phyloP scores from a whole-genome alignment of 2,329 filamentous ascomycete genomes.

The Hymenoscyphus fructigenus region DNA sequence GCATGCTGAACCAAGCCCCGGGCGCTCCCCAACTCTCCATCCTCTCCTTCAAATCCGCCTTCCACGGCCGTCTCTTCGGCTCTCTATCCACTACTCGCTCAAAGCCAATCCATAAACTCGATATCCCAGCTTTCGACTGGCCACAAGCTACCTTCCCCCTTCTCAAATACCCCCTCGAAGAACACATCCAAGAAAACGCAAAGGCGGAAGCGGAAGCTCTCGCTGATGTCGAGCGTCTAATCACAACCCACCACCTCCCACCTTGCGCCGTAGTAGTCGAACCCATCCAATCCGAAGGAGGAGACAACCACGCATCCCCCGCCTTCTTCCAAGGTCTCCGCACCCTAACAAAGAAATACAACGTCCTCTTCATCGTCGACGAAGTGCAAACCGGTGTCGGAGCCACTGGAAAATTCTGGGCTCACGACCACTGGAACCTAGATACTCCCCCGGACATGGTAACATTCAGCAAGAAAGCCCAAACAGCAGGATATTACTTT shows the following conservation, averaged over 20 bases:
- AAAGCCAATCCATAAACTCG: conserved; percentile 83
- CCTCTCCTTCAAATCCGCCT: conserved; percentile 73
- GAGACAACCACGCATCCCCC: conserved; percentile 79
- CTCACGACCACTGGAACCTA: conserved; percentile 80
- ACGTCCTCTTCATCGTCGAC: conserved; percentile 75
- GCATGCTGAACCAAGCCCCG: conserved; percentile 71
- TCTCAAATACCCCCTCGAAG: conserved; percentile 73
- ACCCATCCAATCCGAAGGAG: conserved; percentile 80
- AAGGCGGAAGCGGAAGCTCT: conserved; percentile 72
- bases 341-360: conserved; percentile 66
- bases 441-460: conserved; percentile 75
- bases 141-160: conserved; percentile 78
- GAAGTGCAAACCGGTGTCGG: conserved; percentile 83
- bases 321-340: conserved; percentile 76
- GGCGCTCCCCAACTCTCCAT: conserved; percentile 75
- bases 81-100: conserved; percentile 75
- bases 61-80: conserved; percentile 81
- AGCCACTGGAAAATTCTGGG: conserved; percentile 87
- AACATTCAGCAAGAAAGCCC: conserved; percentile 86
- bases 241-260: conserved; percentile 65
- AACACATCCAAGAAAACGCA: conserved; percentile 67
- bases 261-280: conserved; percentile 75
- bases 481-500: conserved; percentile 82
- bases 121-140: conserved; percentile 88
- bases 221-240: conserved; percentile 68